phyloP scores from a whole-genome alignment of 345 rosid genomes.

The Arabis alpina region DNA sequence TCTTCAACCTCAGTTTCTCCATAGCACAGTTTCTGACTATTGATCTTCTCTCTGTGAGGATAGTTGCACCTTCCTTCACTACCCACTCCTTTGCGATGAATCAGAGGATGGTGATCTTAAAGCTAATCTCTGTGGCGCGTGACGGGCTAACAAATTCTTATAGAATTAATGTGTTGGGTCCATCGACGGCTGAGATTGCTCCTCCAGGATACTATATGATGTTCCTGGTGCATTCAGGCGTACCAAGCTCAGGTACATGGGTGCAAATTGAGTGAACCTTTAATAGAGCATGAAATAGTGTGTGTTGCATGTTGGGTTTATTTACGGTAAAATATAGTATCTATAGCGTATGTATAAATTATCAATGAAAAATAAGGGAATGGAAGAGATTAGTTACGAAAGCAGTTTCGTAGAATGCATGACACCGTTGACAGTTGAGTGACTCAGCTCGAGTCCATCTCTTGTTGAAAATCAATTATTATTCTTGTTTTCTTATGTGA shows the following conservation, averaged over 20 bases:
- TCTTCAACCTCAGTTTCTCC: conserved; percentile 43
- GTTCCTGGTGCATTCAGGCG: conserved; percentile 66
- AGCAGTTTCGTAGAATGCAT: too few relatives aligned
- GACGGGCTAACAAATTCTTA: conserved; percentile 21
- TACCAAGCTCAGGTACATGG: conserved; percentile 80
- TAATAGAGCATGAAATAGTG: conserved; percentile 9
- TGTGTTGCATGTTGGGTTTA: conserved; percentile 26
- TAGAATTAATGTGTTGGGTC: conserved; percentile 20
- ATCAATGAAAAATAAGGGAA: too few relatives aligned
- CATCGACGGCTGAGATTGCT: conserved; percentile 43
- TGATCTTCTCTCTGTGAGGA: conserved; percentile 50
- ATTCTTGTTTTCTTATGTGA: too few relatives aligned
- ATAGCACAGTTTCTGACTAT: conserved; percentile 40
- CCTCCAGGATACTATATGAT: conserved; percentile 82
- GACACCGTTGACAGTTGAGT: too few relatives aligned
- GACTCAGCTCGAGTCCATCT: too few relatives aligned
- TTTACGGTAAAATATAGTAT: neutral
- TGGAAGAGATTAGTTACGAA: too few relatives aligned
- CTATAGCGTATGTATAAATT: too few relatives aligned
- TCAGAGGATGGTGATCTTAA: conserved; percentile 78
- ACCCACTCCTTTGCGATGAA: conserved; percentile 83
- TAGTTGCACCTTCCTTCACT: conserved; percentile 73
- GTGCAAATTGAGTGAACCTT: conserved; percentile 53
- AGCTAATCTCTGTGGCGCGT: conserved; percentile 30
- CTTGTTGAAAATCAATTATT: too few relatives aligned